Percentiles rank a stretch among this genome's conserved stretches.
These are phyloP conservation scores for Arthroderma sp. DNA, from an alignment of 2,329 filamentous ascomycete genomes.

Conservation along the genomic window DNA sequence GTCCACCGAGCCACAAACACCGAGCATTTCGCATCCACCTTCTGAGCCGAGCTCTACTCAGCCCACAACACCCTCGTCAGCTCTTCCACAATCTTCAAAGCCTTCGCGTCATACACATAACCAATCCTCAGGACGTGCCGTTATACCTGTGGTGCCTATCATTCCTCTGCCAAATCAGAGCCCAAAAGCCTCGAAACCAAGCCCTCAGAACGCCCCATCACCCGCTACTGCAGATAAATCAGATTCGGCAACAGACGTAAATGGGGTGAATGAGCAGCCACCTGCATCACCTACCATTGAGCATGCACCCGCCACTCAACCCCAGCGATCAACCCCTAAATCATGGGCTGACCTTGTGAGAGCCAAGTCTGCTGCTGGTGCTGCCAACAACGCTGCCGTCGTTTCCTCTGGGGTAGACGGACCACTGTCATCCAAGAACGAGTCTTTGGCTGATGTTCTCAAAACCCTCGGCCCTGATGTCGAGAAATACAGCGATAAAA, in stretches of 20 bases:
- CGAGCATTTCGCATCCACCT: conserved; percentile 44
- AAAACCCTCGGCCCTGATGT: conserved; percentile 56
- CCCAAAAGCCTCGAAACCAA: conserved; percentile 22
- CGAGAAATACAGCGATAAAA: conserved; percentile 44
- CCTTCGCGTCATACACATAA: conserved; percentile 21
- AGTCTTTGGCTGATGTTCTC: conserved; percentile 64
- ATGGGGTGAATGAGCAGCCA: neutral
- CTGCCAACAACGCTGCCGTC: conserved; percentile 17
- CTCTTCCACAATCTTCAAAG: conserved; percentile 22
- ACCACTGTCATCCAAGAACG: conserved; percentile 36
- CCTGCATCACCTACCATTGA: neutral
- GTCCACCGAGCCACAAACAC: conserved; percentile 40
- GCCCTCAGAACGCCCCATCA: conserved; percentile 1
- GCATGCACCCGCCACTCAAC: conserved; percentile 19
- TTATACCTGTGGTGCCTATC: conserved; percentile 36
- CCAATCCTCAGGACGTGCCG: conserved; percentile 33
- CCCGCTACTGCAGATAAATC: neutral
- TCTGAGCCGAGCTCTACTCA: conserved; percentile 44
- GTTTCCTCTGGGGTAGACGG: conserved; percentile 13
- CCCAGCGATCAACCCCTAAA: conserved; percentile 40
- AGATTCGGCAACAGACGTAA: conserved; percentile 2
- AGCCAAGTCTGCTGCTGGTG: conserved; percentile 29
- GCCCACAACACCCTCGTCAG: conserved; percentile 44
- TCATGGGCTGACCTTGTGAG: conserved; percentile 59
- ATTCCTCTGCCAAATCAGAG: conserved; percentile 31